These are phyloP conservation scores for Antarctomyces pellizariae DNA, from an alignment of 495 filamentous ascomycete genomes.

Conservation along the genomic window DNA sequence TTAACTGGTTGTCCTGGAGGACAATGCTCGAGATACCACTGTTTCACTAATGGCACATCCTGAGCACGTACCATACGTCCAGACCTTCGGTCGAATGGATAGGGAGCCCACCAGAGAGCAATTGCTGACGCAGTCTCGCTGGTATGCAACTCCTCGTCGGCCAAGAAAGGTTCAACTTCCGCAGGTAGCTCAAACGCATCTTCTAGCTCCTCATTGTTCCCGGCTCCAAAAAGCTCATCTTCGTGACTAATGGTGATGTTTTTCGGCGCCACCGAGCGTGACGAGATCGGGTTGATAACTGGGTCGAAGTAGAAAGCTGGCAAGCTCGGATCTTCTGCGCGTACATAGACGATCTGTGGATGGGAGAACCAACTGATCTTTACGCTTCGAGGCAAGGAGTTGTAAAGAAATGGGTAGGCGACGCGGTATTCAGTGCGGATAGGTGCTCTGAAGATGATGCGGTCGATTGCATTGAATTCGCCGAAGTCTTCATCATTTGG, in stretches of 20 bases:
- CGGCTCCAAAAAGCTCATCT: constrained; percentile 78
- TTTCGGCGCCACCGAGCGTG: constrained; percentile 80
- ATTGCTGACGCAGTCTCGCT: constrained; percentile 83
- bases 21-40: constrained; percentile 94
- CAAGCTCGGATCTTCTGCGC: constrained; percentile 57
- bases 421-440: constrained; percentile 94
- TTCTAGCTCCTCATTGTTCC: constrained; percentile 45
- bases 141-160: constrained; percentile 73
- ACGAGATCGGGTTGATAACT: constrained; percentile 92
- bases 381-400: constrained; percentile 85
- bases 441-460: constrained; percentile 93
- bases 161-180: constrained; percentile 68
- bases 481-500: constrained; percentile 99
- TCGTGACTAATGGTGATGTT: constrained; percentile 85
- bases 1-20: constrained; percentile 88
- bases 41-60: constrained; percentile 92
- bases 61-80: constrained; percentile 94
- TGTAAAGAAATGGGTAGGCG: constrained; percentile 85
- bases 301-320: constrained; percentile 97
- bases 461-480: constrained; percentile 98
- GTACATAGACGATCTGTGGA: constrained; percentile 78
- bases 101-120: constrained; percentile 93
- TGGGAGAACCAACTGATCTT: constrained; percentile 85
- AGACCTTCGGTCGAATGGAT: constrained; percentile 87
- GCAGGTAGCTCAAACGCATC: constrained; percentile 69